Conservation (phyloP, 176 grass and related monocot genomes). For the Rhynchospora breviuscula region DNA sequence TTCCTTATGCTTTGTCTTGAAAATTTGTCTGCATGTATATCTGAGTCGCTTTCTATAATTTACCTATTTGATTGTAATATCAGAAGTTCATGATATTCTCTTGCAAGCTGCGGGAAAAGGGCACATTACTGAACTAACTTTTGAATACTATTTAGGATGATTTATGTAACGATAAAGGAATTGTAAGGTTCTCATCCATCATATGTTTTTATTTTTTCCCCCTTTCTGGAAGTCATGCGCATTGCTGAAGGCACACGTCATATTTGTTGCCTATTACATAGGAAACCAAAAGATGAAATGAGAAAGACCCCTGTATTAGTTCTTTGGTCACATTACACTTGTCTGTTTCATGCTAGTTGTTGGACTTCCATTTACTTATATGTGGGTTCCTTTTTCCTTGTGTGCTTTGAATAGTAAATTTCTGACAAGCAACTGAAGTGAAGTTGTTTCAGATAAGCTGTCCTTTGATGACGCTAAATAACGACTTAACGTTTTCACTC, state of each 20-base stretch:
- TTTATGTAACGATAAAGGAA: neutral
- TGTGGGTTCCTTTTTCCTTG: neutral
- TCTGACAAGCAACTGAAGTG: neutral
- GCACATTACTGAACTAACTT: neutral
- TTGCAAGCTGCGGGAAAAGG: neutral
- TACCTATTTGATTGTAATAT: neutral
- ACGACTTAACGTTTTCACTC: neutral
- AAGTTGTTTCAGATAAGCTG: neutral
- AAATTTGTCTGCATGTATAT: neutral
- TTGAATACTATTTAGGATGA: neutral
- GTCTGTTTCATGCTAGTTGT: neutral
- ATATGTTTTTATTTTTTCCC: neutral
- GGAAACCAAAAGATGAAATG: neutral
- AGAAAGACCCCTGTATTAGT: neutral
- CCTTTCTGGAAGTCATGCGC: neutral
- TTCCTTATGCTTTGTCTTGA: neutral
- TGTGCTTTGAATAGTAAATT: neutral
- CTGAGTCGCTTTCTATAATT: neutral
- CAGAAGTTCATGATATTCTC: neutral
- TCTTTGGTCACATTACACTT: neutral
- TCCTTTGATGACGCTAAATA: neutral
- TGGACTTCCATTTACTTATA: neutral
- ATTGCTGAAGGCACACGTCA: neutral
- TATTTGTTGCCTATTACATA: slow-evolving; percentile 5
- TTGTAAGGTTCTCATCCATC: neutral